Base-by-base conservation (phyloP, 176 grass and related monocot genomes). In the Cenchrus purpureus region DNA sequence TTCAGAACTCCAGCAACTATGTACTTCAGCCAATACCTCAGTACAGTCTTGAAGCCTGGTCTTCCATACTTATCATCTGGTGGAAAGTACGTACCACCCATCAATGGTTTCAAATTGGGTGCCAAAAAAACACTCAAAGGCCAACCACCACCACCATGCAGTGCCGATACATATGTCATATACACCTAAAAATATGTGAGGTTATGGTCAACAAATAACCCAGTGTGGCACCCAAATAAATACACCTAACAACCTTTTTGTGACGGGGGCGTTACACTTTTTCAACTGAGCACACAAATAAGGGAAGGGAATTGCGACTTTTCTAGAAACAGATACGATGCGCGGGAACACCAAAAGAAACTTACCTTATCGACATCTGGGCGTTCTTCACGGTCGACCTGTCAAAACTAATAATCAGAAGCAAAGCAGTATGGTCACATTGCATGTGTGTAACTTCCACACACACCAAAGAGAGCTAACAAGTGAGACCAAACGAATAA, bases 341-440 rank as follows among this genome's bases (percentile, higher is more conserved):
- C 13, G 65, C 3, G 3, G 6, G 12, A 34, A 71, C 12, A 74
- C 37, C 49, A 19, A 4, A 13, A 65, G 37, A 42, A 16, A 17
- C 67, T 82, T 91, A 98, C 96, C 96, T 98, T 98, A 82, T 98
- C 96, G 78, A 98, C 93, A 98, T 98, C 96, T 29, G 96, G 96
- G 49, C 93, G 78, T 78, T 98, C 96, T 65, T 98, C 96, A 73
- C 96, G 91, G 57, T 98, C 93, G 44, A 98, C 96, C 93, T 98
- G 89, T 93, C 89, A 89, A 89, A 89, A 87, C 78, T 79, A 83
- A 81, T 67, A 68, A 88, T 92, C 82, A 94, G 89, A 94, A 79
- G 66, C 61, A 87, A 78, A 88, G 64, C 29, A 79, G 15, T 75
- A 54, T 44, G 69, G 68, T 82, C 48, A 81, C 28, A 62, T 71